Conservation (phyloP, 192 early-diverging fungal genomes). For the Physocladia obscura region DNA sequence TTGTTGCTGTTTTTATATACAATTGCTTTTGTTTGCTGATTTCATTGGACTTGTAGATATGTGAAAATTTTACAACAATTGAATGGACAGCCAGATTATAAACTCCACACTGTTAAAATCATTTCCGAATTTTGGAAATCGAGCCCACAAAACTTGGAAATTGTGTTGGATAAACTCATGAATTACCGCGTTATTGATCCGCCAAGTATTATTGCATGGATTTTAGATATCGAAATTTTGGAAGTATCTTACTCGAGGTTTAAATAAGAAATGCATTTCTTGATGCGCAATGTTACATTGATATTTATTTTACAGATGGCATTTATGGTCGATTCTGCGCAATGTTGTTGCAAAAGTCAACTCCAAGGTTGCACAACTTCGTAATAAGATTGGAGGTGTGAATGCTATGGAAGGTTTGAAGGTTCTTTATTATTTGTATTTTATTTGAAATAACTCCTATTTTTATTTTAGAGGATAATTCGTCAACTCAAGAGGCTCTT, state of each 20-base stretch:
- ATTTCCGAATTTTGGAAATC: conserved; percentile 83
- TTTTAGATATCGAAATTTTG: conserved; percentile 51
- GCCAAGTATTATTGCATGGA: conserved; percentile 74
- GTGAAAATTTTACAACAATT: conserved; percentile 59
- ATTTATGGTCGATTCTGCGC: conserved; percentile 83
- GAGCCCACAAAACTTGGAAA: conserved; percentile 88
- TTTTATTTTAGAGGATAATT: conserved; percentile 41
- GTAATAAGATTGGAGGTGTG: conserved; percentile 47
- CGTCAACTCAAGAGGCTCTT: conserved; percentile 63
- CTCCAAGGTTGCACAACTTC: conserved; percentile 72
- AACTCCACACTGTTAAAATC: conserved; percentile 72
- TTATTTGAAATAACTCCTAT: conserved; percentile 26
- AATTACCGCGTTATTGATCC: conserved; percentile 94
- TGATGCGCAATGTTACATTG: neutral
- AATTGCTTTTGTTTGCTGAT: neutral
- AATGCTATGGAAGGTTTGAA: conserved; percentile 28
- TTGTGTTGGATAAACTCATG: conserved; percentile 89
- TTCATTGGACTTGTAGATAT: conserved; percentile 47
- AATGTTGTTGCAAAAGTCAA: conserved; percentile 85
- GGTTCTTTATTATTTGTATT: neutral
- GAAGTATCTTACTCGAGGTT: conserved; percentile 30
- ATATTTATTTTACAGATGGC: conserved; percentile 42
- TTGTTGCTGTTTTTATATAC: too few species aligned
- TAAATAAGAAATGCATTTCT: neutral
- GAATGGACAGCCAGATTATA: conserved; percentile 63